Evolutionary conservation across 768 basidiomycete genomes (phyloP), one percentile per base, ranked within the genome.

Genomic region (Kwoniella bestiolae): DNA sequence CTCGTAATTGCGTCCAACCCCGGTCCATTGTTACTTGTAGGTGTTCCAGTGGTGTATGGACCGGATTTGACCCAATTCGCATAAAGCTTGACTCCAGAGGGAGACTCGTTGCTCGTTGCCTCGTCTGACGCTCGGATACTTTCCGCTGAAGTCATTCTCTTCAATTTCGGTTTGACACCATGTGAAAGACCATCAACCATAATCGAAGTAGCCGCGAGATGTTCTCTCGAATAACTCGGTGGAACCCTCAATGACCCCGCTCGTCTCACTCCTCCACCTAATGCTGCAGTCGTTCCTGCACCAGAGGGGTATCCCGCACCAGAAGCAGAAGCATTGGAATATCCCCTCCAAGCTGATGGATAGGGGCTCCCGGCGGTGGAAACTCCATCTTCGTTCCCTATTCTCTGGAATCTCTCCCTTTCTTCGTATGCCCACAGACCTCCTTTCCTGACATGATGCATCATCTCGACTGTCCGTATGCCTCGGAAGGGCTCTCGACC

Each of bases 381-480:
- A 44, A 69, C 52, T 56, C 38, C 55, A 25, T 47, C 69, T 35
- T 63, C 55, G 5, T 63, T 46, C 0, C 72, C 79, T 8, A 81
- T 41, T 3, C 70, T 55, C 1, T 70, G 65, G 7, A 80, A 56
- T 16, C 81, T 50, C 41, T 75, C 68, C 14, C 79, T 47, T 46
- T 82, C 82, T 53, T 84, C 82, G 61, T 73, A 83, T 18, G 76
- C 79, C 82, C 81, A 84, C 35, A 81, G 78, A 5, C 65, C 80
- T 4, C 82, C 83, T 35, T 70, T 68, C 5, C 74, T 65, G 25
- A 82, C 82, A 60, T 77, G 75, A 49, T 81, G 69, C 78, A 82
- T 82, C 68, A 82, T 75, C 68, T 84, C 83, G 14, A 82, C 68
- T 4, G 75, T 53, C 18, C 79, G 60, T 3, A 65, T 31, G 2